Conservation (phyloP, 805 yeast genomes). For the Lachancea cidri region DNA sequence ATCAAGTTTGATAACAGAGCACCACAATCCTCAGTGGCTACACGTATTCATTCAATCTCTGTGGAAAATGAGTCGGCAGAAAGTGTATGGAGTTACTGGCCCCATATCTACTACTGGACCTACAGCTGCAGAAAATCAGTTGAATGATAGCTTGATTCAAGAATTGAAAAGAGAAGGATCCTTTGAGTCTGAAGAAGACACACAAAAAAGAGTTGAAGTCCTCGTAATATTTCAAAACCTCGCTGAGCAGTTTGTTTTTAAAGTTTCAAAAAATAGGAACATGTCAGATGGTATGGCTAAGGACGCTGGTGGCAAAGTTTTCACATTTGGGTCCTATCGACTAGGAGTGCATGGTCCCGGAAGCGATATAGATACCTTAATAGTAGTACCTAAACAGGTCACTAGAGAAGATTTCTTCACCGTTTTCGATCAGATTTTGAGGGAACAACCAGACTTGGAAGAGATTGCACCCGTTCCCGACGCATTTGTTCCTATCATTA, state of each 20-base stretch:
- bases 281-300: conserved; percentile 97
- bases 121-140: conserved; percentile 66
- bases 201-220: conserved; percentile 74
- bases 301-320: conserved; percentile 98
- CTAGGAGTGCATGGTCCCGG: conserved; percentile 98
- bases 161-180: conserved; percentile 82
- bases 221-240: conserved; percentile 65
- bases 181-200: conserved; percentile 82
- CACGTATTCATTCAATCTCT: neutral
- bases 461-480: conserved; percentile 93
- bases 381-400: conserved; percentile 97
- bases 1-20: too few relatives aligned
- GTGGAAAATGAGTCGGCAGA: conserved; percentile 28
- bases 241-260: conserved; percentile 75
- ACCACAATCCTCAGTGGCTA: too few relatives aligned
- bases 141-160: conserved; percentile 71
- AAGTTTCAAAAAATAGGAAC: conserved; percentile 72
- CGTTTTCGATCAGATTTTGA: conserved; percentile 66
- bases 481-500: conserved; percentile 96
- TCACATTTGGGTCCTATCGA: conserved; percentile 91
- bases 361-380: conserved; percentile 91
- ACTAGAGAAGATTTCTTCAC: conserved; percentile 83
- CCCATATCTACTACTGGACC: conserved; percentile 88
- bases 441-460: conserved; percentile 74
- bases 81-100: conserved; percentile 33